Percentiles rank a stretch among this genome's conserved stretches.
Conservation (phyloP, 805 yeast species). For the Kregervanrija delftensis region DNA sequence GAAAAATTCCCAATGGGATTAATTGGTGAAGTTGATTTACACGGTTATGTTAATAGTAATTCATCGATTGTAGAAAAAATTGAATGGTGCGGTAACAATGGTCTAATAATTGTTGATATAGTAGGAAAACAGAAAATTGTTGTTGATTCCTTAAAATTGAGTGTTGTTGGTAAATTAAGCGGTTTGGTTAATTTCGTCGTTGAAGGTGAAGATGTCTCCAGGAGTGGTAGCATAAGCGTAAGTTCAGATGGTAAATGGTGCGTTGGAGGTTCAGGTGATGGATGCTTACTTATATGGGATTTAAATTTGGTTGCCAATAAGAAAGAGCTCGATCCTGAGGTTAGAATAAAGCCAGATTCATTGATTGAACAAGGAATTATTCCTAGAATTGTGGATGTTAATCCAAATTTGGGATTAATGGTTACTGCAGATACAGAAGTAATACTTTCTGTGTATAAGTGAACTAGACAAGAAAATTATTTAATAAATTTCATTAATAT, state of each 20-base stretch:
- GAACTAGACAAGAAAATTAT: constrained; percentile 10
- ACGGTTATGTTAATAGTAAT: not conserved
- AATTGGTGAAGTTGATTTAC: constrained; percentile 34
- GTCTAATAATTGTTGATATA: constrained; percentile 49
- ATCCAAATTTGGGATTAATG: constrained; percentile 53
- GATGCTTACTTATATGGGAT: constrained; percentile 49
- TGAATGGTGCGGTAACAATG: constrained; percentile 45
- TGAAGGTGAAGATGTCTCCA: constrained; percentile 28
- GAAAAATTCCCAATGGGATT: constrained; percentile 14
- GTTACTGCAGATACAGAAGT: constrained; percentile 59
- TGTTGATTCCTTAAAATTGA: constrained; percentile 20
- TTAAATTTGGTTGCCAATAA: constrained; percentile 8
- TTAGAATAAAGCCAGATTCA: not conserved
- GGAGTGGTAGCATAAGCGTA: constrained; percentile 51
- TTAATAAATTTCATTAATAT: constrained; percentile 28
- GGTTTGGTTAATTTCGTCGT: constrained; percentile 38
- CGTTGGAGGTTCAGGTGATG: constrained; percentile 53
- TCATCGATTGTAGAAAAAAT: constrained; percentile 1
- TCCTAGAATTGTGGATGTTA: constrained; percentile 48
- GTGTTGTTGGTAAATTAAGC: constrained; percentile 26
- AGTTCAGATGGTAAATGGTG: constrained; percentile 64
- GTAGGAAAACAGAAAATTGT: constrained; percentile 50
- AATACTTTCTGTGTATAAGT: constrained; percentile 31
- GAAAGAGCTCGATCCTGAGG: constrained; percentile 4
- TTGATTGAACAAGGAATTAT: constrained; percentile 16